A percentile compares a stretch with the other conserved stretches of the same genome.
phyloP scores from a whole-genome alignment of 208 protist species.

The Trypanosoma mega region DNA sequence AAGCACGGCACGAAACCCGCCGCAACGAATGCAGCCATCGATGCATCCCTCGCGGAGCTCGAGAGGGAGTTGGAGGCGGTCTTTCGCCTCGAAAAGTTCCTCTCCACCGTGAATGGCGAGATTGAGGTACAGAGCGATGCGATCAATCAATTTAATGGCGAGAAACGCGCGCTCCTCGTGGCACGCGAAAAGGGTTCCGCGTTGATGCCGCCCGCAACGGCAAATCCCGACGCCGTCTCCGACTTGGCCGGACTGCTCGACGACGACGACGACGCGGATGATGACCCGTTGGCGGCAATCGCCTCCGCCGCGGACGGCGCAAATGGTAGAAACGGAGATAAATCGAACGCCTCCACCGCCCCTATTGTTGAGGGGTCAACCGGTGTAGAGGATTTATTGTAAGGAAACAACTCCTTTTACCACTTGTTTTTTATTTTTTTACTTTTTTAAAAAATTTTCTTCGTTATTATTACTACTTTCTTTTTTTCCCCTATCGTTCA shows the following conservation, averaged over 20 bases:
- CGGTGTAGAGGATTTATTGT: background rate
- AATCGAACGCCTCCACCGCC: background rate
- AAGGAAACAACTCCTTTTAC: background rate
- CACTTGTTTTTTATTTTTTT: background rate
- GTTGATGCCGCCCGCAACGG: background rate
- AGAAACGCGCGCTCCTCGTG: conserved; percentile 8
- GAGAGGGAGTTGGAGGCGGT: conserved; percentile 11
- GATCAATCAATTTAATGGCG: conserved; percentile 5
- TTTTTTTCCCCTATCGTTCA: no score
- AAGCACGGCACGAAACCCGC: background rate
- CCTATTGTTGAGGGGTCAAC: background rate
- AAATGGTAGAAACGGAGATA: background rate
- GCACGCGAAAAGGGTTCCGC: conserved; percentile 1
- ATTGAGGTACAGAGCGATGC: conserved; percentile 5
- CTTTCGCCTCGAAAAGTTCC: conserved; percentile 24
- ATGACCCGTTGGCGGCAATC: no score
- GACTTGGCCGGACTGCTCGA: no score
- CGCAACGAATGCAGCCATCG: background rate
- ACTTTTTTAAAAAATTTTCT: background rate
- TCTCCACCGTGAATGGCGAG: conserved; percentile 12
- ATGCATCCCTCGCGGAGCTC: conserved; percentile 3
- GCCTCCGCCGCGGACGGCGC: no score
- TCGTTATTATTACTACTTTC: no score
- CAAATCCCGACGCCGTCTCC: background rate
- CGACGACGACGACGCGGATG: no score